Percentiles rank a stretch among this genome's conserved stretches.
phyloP scores from a whole-genome alignment of 2,329 filamentous ascomycete species.

The Penicillium fuscoglaucum region DNA sequence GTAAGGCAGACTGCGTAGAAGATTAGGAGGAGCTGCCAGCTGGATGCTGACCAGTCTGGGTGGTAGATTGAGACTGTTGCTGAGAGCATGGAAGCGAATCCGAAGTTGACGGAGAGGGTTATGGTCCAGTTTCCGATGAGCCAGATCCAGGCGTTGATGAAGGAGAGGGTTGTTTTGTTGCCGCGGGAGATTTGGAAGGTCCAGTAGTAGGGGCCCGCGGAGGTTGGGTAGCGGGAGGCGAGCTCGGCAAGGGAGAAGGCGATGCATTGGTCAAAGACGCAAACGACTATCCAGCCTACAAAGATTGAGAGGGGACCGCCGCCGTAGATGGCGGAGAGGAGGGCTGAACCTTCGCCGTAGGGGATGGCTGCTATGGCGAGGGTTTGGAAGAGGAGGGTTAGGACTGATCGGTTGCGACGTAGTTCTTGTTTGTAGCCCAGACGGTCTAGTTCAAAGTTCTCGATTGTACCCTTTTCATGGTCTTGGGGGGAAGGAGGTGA shows the following conservation, averaged over 20 bases:
- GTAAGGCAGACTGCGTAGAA: slow-evolving; percentile 68
- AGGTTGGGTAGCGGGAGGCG: slow-evolving; percentile 54
- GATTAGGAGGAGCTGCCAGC: slow-evolving; percentile 69
- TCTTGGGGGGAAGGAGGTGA: slow-evolving; percentile 3
- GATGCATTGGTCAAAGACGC: slow-evolving; percentile 55
- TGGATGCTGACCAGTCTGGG: slow-evolving; percentile 52
- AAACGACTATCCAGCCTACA: slow-evolving; percentile 57
- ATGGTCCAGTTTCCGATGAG: slow-evolving; percentile 56
- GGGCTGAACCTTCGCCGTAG: slow-evolving; percentile 49
- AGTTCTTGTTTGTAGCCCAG: slow-evolving; percentile 62
- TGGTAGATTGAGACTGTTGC: slow-evolving; percentile 57
- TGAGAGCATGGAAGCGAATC: slow-evolving; percentile 56
- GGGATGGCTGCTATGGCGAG: slow-evolving; percentile 62
- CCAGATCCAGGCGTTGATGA: slow-evolving; percentile 57
- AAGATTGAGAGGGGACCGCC: slow-evolving; percentile 58
- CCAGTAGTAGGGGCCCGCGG: slow-evolving; percentile 57
- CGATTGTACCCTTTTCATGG: slow-evolving; percentile 20
- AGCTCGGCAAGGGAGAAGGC: slow-evolving; percentile 54
- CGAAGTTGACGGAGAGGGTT: slow-evolving; percentile 56
- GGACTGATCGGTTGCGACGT: slow-evolving; percentile 59
- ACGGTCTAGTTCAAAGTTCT: slow-evolving; percentile 37
- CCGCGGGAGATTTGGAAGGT: slow-evolving; percentile 50
- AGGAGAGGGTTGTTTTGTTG: slow-evolving; percentile 51
- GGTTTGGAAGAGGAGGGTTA: slow-evolving; percentile 62
- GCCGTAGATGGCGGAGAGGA: slow-evolving; percentile 46